phyloP scores from a whole-genome alignment of 805 yeast species.

The Kluyveromyces siamensis region DNA sequence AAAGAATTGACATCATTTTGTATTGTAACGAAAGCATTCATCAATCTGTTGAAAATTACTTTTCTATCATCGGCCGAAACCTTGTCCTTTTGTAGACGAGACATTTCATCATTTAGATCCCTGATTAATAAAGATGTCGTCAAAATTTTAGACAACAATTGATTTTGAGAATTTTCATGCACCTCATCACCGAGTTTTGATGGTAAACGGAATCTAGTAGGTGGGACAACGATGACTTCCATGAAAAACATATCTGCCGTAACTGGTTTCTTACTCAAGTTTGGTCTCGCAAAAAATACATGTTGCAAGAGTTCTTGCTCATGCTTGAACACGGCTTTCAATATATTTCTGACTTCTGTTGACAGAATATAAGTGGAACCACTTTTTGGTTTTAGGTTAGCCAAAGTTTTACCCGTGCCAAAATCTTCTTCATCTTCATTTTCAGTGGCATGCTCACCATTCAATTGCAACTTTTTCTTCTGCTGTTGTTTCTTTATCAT shows the following conservation, averaged over 20 bases:
- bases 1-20: conserved; percentile 94
- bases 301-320: conserved; percentile 64
- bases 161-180: conserved; percentile 91
- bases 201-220: conserved; percentile 95
- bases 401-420: conserved; percentile 35
- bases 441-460: conserved; percentile 20
- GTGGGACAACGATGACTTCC: conserved; percentile 85
- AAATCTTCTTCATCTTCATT: conserved; percentile 19
- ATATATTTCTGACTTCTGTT: conserved; percentile 74
- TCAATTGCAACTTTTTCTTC: conserved; percentile 22
- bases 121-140: conserved; percentile 75
- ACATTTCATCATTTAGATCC: conserved; percentile 80
- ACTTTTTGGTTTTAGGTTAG: conserved; percentile 43
- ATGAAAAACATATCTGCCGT: conserved; percentile 82
- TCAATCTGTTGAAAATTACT: conserved; percentile 73
- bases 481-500: conserved; percentile 41
- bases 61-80: conserved; percentile 63
- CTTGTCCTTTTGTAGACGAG: conserved; percentile 48
- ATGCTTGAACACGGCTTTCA: conserved; percentile 62
- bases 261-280: conserved; percentile 34
- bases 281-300: conserved; percentile 78
- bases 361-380: conserved; percentile 84
- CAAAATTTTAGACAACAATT: conserved; percentile 69
- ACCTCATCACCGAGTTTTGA: conserved; percentile 92
- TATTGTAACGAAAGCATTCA: conserved; percentile 91